Percentiles rank a stretch among this genome's conserved stretches.
Evolutionary conservation across 108 stramenopile genomes (phyloP).

Genomic region (Skeletonema tropicum): DNA sequence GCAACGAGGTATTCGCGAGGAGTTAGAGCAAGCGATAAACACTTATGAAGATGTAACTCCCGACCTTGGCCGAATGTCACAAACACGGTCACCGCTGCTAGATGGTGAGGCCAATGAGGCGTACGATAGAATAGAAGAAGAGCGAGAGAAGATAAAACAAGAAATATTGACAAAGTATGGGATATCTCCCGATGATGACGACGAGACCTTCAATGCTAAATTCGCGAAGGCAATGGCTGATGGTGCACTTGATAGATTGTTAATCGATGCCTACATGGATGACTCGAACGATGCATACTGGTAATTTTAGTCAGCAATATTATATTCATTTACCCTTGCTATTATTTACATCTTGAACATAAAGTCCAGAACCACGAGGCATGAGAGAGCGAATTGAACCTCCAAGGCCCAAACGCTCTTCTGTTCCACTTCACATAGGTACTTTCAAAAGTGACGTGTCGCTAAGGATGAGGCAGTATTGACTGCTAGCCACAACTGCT

Average conservation of each 20-base stretch:
- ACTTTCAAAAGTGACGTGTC: background rate
- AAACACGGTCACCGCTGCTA: constrained; percentile 33
- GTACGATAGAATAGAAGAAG: constrained; percentile 55
- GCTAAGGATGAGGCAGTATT: constrained; percentile 1
- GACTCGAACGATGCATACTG: constrained; percentile 44
- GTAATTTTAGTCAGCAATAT: constrained; percentile 18
- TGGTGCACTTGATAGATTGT: constrained; percentile 33
- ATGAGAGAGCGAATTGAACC: background rate
- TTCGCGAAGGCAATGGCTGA: constrained; percentile 54
- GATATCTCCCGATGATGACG: constrained; percentile 59
- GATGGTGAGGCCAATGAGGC: constrained; percentile 39
- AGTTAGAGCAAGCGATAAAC: constrained; percentile 66
- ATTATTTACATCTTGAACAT: background rate
- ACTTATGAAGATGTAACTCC: constrained; percentile 62
- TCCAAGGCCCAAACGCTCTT: background rate
- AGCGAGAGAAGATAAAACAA: constrained; percentile 40
- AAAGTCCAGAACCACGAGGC: background rate
- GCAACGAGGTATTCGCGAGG: constrained; percentile 64
- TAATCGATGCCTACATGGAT: constrained; percentile 43
- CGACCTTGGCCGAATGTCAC: constrained; percentile 64
- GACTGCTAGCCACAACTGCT: constrained; percentile 20
- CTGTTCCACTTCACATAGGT: background rate
- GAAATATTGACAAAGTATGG: constrained; percentile 53
- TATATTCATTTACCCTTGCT: background rate
- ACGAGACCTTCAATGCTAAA: constrained; percentile 48